Base-by-base conservation (phyloP, 2,329 filamentous ascomycete species). In the Talaromyces islandicus region DNA sequence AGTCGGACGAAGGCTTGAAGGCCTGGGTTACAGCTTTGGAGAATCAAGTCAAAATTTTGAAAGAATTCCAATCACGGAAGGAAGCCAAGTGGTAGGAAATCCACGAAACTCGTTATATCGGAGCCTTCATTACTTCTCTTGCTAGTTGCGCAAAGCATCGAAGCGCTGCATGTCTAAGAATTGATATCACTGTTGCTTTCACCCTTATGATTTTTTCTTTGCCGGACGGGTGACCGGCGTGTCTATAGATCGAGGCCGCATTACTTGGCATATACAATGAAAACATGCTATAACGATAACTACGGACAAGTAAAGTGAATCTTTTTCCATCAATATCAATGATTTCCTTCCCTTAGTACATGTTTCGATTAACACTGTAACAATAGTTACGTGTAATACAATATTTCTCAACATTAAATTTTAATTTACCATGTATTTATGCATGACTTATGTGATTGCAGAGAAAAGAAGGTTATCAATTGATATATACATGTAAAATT, bases 1-100 rank as follows among this genome's bases (percentile, higher is more conserved):
- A 88, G 75, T 88, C 94, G 54, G 68, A 81, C 56, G 71, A 77
- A 59, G 85, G 89, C 70, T 75, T 97, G 69, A 78, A 81, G 67
- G 78, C 80, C 64, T 97, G 93, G 83, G 81, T 97, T 63, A 79
- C 76, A n/a, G 85, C 88, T 9, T 79, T 97, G 68, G 88, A 94
- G 79, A 87, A 88, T 75, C 83, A 88, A 67, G 87, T 97, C 54
- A 78, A 68, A n/a, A 92, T 96, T 68, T 78, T 97, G 71, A 86
- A 88, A 72, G 75, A 73, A 52, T 89, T 89, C 72, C 73, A 84
- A 74, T 78, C 73, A 41, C 78, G 73, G 59, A 82, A 82, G 71
- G 82, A 85, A 60, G 74, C 73, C n/a, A 75, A 80, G 64, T 77
- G 75, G 75, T 75, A 74, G 41, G 27, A 30, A 52, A 17, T 4